phyloP scores from a whole-genome alignment of 106 monocot genomes.

The Cymbidium sinense region DNA sequence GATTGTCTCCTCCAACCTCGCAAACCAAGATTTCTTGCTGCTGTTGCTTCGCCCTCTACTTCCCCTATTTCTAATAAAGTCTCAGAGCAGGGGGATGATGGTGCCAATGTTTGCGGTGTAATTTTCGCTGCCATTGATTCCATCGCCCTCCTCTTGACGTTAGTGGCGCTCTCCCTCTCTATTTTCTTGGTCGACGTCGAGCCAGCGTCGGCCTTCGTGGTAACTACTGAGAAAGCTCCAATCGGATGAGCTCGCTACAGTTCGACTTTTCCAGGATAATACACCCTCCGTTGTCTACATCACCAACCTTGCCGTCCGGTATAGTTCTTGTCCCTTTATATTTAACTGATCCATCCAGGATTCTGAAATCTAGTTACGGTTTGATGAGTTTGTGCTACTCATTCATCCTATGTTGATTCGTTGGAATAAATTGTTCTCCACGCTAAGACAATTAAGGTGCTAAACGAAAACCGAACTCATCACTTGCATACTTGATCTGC shows the following conservation, averaged over 20 bases:
- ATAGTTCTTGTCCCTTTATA: background rate
- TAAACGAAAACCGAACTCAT: no score
- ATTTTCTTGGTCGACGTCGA: constrained; percentile 40
- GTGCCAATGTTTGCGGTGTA: background rate
- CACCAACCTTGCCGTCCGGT: constrained; percentile 90
- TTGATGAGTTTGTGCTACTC: background rate
- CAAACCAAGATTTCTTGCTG: background rate
- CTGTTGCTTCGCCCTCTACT: background rate
- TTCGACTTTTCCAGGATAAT: constrained; percentile 85
- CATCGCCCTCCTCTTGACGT: constrained; percentile 41
- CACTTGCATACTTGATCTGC: no score
- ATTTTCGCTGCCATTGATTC: constrained; percentile 10
- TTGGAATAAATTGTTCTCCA: no score
- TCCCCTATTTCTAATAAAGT: background rate
- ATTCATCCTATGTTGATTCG: no score
- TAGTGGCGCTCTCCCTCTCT: constrained; percentile 50
- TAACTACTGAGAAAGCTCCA: constrained; percentile 67
- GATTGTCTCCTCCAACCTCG: background rate
- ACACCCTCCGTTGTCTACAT: constrained; percentile 98
- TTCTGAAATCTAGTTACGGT: background rate
- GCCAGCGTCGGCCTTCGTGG: constrained; percentile 66
- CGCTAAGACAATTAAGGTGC: no score
- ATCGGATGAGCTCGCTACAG: constrained; percentile 91
- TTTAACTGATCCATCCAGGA: background rate
- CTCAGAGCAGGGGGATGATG: background rate